phyloP scores from a whole-genome alignment of 2,329 filamentous ascomycete genomes.

The Cercospora brassicicola region DNA sequence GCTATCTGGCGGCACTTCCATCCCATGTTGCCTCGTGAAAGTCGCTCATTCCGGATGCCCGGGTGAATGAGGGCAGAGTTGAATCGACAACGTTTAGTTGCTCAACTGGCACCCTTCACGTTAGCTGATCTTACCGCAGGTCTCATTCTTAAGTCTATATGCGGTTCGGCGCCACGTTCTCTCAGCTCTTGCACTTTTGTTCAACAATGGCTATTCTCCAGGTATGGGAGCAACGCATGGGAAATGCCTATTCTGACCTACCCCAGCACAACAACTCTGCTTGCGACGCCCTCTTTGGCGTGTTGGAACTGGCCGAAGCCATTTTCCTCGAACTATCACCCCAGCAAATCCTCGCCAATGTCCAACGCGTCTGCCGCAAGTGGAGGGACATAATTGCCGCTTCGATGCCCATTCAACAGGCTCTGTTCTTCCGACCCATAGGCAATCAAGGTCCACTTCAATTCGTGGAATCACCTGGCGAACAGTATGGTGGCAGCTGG shows the following conservation, averaged over 20 bases:
- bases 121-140: neutral
- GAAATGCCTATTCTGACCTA: neutral
- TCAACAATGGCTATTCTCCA: neutral
- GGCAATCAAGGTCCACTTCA: neutral
- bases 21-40: neutral
- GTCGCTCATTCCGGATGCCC: neutral
- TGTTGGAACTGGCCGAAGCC: constrained; percentile 35
- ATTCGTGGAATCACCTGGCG: neutral
- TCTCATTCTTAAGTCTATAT: neutral
- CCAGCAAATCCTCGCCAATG: constrained; percentile 13
- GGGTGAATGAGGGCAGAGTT: neutral
- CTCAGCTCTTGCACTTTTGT: neutral
- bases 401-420: constrained; percentile 18
- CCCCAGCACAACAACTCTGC: neutral
- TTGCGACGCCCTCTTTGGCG: constrained; percentile 16
- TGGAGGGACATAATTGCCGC: constrained; percentile 16
- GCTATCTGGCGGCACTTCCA: neutral
- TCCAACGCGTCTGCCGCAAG: constrained; percentile 18
- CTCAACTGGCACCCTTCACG: neutral
- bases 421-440: constrained; percentile 20
- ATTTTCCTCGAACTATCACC: constrained; percentile 22
- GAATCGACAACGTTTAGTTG: neutral
- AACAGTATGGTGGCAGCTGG: constrained; percentile 1
- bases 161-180: neutral
- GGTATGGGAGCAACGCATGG: neutral